These are phyloP conservation scores for Hermanozyma aechmeae DNA, from an alignment of 805 yeast species.

Conservation along the genomic window DNA sequence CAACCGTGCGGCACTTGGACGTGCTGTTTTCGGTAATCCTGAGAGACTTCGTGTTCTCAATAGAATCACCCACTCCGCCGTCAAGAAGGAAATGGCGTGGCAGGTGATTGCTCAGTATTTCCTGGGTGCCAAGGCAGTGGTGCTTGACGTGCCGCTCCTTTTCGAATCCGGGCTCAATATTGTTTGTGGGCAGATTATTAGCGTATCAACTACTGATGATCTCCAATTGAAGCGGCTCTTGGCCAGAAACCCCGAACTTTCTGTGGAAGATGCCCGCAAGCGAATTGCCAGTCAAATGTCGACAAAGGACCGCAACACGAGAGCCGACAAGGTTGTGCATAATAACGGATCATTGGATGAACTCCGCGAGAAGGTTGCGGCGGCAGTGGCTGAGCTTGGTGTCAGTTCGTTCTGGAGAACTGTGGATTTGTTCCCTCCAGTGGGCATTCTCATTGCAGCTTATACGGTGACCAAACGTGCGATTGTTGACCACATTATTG, in stretches of 20 bases:
- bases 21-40: slow-evolving; percentile 63
- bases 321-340: slow-evolving; percentile 60
- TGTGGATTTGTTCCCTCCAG: slow-evolving; percentile 33
- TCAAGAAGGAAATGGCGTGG: slow-evolving; percentile 54
- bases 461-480: too few relatives aligned
- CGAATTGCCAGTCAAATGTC: slow-evolving; percentile 76
- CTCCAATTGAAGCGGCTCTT: slow-evolving; percentile 56
- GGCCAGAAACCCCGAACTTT: slow-evolving; percentile 57
- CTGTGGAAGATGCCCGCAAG: slow-evolving; percentile 55
- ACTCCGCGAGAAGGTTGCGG: slow-evolving; percentile 13
- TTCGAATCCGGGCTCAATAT: slow-evolving; percentile 70
- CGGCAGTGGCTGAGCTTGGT: slow-evolving; percentile 14
- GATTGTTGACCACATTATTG: too few relatives aligned
- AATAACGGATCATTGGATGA: slow-evolving; percentile 36
- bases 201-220: slow-evolving; percentile 53
- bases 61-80: slow-evolving; percentile 80
- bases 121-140: slow-evolving; percentile 46
- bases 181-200: slow-evolving; percentile 63
- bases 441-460: too few relatives aligned
- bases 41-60: slow-evolving; percentile 54
- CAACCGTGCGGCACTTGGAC: slow-evolving; percentile 71
- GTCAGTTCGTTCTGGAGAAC: slow-evolving; percentile 17
- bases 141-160: slow-evolving; percentile 83
- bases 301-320: slow-evolving; percentile 41
- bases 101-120: slow-evolving; percentile 52